Percentiles rank a stretch among this genome's conserved stretches.
Evolutionary conservation across 2,329 filamentous ascomycete species (phyloP).

Genomic region (Decorospora gaudefroyi): DNA sequence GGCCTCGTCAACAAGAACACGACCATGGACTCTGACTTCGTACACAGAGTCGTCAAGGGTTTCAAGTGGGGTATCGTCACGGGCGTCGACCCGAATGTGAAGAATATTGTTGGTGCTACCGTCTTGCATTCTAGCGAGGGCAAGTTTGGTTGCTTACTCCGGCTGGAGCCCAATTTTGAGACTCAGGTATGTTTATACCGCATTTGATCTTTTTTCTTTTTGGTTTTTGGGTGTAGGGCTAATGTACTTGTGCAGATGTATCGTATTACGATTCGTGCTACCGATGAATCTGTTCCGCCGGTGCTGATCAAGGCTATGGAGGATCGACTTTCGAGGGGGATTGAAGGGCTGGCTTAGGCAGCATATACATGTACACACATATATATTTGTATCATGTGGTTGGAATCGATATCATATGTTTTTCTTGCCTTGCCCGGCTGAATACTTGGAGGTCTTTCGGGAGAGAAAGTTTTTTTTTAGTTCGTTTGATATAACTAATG

Average conservation of each 20-base stretch:
- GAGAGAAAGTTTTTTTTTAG: too few species aligned
- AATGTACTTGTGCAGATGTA: constrained; percentile 87
- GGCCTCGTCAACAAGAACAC: constrained; percentile 64
- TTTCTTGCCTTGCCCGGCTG: too few species aligned
- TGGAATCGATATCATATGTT: not conserved
- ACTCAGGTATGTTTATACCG: constrained; percentile 76
- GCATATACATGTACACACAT: not conserved
- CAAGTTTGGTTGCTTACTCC: constrained; percentile 91
- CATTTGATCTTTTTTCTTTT: too few species aligned
- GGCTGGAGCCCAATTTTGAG: constrained; percentile 90
- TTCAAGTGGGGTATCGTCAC: constrained; percentile 89
- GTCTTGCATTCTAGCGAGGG: constrained; percentile 81
- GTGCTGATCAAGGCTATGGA: constrained; percentile 86
- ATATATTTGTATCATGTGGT: not conserved
- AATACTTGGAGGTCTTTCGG: too few species aligned
- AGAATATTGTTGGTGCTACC: constrained; percentile 91
- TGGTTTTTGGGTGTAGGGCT: too few species aligned
- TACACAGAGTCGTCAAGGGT: constrained; percentile 73
- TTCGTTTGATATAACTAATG: too few species aligned
- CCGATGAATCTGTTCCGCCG: constrained; percentile 83
- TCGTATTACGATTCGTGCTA: constrained; percentile 89
- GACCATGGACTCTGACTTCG: constrained; percentile 71
- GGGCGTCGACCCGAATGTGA: constrained; percentile 86
- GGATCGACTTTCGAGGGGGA: constrained; percentile 69
- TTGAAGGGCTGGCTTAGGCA: constrained; percentile 40